Conservation (phyloP, 108 stramenopile genomes). For the Nitzschia sp. region DNA sequence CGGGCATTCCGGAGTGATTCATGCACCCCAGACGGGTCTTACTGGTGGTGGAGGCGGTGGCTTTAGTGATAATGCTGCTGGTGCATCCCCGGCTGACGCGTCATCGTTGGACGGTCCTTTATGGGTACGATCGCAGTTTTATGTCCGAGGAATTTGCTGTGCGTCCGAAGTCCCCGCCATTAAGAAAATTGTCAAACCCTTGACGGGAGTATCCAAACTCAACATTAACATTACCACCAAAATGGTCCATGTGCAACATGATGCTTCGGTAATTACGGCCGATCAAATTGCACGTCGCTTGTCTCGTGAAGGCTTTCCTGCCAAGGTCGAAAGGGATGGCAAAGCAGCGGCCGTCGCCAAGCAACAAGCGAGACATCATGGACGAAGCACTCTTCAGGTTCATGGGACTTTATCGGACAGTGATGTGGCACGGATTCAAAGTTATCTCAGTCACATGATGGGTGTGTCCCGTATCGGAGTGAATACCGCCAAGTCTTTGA, state of each 20-base stretch:
- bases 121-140: conserved; percentile 39
- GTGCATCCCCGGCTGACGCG: background rate
- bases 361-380: conserved; percentile 3
- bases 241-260: conserved; percentile 78
- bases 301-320: conserved; percentile 59
- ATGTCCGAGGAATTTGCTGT: conserved; percentile 83
- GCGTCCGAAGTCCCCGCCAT: conserved; percentile 76
- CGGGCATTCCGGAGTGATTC: conserved; percentile 21
- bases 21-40: background rate
- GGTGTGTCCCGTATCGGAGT: conserved; percentile 51
- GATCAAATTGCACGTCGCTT: conserved; percentile 45
- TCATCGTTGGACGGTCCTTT: background rate
- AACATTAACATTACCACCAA: conserved; percentile 81
- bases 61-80: background rate
- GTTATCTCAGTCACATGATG: conserved; percentile 25
- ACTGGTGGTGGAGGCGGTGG: background rate
- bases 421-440: conserved; percentile 31
- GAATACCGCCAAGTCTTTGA: conserved; percentile 48
- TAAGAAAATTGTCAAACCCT: conserved; percentile 57
- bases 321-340: conserved; percentile 67
- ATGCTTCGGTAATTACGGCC: conserved; percentile 45
- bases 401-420: conserved; percentile 8
- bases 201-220: conserved; percentile 67
- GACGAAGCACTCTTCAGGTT: conserved; percentile 35
- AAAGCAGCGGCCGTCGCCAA: conserved; percentile 6